phyloP scores from a whole-genome alignment of 2,329 filamentous ascomycete species.

The Alternaria gansuensis region DNA sequence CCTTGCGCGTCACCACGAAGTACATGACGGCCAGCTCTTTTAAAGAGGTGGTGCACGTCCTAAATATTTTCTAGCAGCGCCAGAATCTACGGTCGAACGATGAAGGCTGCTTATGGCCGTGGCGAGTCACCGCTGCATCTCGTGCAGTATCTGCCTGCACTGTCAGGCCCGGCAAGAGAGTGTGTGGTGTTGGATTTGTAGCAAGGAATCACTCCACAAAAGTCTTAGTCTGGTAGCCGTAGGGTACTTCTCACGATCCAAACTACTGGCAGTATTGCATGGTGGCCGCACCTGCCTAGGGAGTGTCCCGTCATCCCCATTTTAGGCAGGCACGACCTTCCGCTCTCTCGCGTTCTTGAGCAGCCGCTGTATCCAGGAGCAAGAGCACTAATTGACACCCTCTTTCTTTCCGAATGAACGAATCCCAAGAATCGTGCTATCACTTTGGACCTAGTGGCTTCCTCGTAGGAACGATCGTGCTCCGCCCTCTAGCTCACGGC shows the following conservation, averaged over 20 bases:
- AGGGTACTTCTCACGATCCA: too few relatives aligned
- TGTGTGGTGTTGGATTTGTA: background rate
- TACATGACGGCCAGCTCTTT: background rate
- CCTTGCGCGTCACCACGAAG: background rate
- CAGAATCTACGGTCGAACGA: background rate
- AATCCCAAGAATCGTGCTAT: background rate
- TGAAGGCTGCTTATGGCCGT: background rate
- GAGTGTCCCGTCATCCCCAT: background rate
- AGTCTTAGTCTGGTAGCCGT: background rate
- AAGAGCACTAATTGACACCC: background rate
- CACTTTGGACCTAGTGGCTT: background rate
- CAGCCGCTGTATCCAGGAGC: background rate
- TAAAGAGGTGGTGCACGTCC: background rate
- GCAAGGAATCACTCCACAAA: too few relatives aligned
- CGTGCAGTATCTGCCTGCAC: background rate
- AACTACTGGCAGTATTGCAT: background rate
- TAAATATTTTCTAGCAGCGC: background rate
- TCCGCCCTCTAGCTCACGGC: background rate
- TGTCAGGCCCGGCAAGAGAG: background rate
- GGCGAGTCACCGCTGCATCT: background rate
- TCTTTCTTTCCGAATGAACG: background rate
- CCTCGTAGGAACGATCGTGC: background rate
- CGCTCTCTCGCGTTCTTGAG: background rate
- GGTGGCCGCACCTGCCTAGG: background rate
- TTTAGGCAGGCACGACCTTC: background rate